Conservation (phyloP, 768 basidiomycete genomes). For the Clitopilus passeckerianus region DNA sequence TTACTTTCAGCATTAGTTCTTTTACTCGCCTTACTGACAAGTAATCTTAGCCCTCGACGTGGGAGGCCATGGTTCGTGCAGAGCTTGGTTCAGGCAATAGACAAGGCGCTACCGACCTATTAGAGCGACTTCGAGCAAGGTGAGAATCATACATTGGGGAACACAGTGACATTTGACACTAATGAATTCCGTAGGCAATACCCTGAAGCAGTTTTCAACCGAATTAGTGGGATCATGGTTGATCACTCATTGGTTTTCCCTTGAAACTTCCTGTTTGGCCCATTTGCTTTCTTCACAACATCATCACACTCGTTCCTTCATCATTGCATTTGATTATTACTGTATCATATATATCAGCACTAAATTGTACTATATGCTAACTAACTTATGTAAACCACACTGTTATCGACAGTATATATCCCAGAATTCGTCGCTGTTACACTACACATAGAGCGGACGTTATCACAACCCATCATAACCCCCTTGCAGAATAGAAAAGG, state of each 20-base stretch:
- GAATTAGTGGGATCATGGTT: constrained; percentile 78
- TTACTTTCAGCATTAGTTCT: constrained; percentile 5
- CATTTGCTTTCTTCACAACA: neutral
- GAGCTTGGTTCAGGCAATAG: constrained; percentile 80
- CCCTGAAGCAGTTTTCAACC: constrained; percentile 73
- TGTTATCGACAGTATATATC: neutral
- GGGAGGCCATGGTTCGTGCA: constrained; percentile 93
- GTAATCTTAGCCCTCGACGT: constrained; percentile 70
- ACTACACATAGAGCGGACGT: neutral
- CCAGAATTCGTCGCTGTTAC: neutral
- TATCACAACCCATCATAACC: constrained; percentile 2
- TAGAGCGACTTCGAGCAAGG: constrained; percentile 72
- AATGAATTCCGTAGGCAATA: constrained; percentile 45
- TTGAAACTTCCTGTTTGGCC: constrained; percentile 10
- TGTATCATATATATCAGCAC: constrained; percentile 4
- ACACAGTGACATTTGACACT: constrained; percentile 3
- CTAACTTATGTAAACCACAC: constrained; percentile 7
- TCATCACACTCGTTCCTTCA: neutral
- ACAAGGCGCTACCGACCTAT: constrained; percentile 60
- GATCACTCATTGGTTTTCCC: constrained; percentile 54
- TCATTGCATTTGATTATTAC: neutral
- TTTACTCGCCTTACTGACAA: neutral
- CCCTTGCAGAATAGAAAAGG: neutral
- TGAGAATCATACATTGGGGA: constrained; percentile 23
- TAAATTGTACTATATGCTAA: constrained; percentile 7